phyloP scores from a whole-genome alignment of 2,329 filamentous ascomycete species.

The Aspergillus niger region DNA sequence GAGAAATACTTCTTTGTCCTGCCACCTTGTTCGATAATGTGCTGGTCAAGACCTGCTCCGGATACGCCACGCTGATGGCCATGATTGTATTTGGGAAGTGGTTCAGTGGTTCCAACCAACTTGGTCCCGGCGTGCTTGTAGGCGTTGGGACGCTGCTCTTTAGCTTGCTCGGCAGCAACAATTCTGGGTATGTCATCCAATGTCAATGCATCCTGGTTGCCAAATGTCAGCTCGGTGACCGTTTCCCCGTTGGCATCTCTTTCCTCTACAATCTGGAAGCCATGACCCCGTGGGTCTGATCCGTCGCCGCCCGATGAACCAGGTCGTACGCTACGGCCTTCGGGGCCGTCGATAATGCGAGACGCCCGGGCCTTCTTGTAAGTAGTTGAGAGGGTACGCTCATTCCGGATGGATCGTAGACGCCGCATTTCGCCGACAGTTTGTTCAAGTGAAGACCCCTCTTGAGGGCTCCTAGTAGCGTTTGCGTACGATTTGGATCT shows the following conservation, averaged over 20 bases:
- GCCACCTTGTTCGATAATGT: constrained; percentile 56
- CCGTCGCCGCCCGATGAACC: constrained; percentile 68
- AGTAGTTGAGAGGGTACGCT: constrained; percentile 90
- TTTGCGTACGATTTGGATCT: constrained; percentile 75
- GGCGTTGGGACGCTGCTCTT: constrained; percentile 81
- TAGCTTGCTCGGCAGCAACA: constrained; percentile 90
- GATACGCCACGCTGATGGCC: constrained; percentile 70
- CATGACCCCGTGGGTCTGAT: constrained; percentile 55
- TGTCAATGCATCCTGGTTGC: constrained; percentile 86
- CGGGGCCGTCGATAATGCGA: constrained; percentile 85
- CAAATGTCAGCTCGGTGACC: constrained; percentile 79
- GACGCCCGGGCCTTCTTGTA: constrained; percentile 89
- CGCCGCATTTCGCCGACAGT: constrained; percentile 93
- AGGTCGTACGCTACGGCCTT: constrained; percentile 67
- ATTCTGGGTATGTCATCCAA: constrained; percentile 96
- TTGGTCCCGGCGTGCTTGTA: constrained; percentile 75
- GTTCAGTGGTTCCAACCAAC: constrained; percentile 59
- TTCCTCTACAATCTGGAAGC: constrained; percentile 80
- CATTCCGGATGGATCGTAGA: constrained; percentile 86
- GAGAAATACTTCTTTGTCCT: constrained; percentile 85
- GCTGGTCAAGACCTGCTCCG: constrained; percentile 50
- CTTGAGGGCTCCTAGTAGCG: constrained; percentile 59
- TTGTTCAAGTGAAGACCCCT: constrained; percentile 81
- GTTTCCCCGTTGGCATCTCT: constrained; percentile 68
- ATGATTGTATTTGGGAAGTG: constrained; percentile 67